phyloP scores from a whole-genome alignment of 73 alveolate species.

The Uronychia binucleata region DNA sequence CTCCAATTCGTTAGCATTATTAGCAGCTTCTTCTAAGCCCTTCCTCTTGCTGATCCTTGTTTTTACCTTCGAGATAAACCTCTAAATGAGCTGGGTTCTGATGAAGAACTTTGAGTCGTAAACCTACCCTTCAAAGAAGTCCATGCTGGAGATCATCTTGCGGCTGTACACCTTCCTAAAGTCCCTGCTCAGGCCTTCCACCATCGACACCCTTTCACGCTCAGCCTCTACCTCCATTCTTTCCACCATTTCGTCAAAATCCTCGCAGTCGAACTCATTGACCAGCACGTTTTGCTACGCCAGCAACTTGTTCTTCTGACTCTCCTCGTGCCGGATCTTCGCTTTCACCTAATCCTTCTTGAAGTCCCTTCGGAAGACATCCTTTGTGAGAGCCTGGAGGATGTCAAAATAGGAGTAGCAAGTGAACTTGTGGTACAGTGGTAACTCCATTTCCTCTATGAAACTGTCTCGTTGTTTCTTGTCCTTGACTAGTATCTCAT shows the following conservation, averaged over 20 bases:
- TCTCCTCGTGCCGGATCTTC: background rate
- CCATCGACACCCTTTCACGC: background rate
- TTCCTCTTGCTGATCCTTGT: no score
- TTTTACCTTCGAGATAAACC: background rate
- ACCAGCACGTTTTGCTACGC: background rate
- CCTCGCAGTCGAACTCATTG: background rate
- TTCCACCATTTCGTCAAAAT: background rate
- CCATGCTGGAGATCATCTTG: background rate
- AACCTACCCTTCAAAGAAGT: background rate
- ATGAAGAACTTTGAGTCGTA: background rate
- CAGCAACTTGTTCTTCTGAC: background rate
- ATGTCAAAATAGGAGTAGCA: background rate
- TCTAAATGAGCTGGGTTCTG: background rate
- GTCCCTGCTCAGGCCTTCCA: background rate
- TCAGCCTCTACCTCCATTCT: background rate
- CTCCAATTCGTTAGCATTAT: no score
- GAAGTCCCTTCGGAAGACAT: background rate
- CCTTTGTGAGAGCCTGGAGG: background rate
- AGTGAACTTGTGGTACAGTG: background rate
- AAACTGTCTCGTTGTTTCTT: background rate
- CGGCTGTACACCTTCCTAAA: background rate
- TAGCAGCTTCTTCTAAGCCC: no score
- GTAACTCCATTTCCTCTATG: background rate
- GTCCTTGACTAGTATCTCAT: background rate
- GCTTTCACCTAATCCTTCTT: background rate